Conservation (phyloP, 2,329 filamentous ascomycete species). For the Colletotrichum simmondsii region DNA sequence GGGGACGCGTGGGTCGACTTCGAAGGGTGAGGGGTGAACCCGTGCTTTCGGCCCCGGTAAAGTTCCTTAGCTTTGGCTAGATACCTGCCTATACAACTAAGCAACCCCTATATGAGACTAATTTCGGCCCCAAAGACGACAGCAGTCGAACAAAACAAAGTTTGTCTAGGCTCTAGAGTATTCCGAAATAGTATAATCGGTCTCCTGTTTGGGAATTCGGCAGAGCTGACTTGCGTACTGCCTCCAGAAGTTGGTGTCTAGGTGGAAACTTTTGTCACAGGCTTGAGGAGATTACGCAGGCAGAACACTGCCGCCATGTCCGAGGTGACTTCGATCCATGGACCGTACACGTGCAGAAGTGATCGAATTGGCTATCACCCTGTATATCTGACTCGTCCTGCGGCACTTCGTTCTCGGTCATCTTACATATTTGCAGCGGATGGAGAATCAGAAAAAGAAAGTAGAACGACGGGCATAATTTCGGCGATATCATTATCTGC, state of each 20-base stretch:
- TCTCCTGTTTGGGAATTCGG: background rate
- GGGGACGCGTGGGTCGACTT: too few species aligned
- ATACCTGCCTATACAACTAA: background rate
- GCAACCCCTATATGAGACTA: too few species aligned
- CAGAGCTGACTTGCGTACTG: background rate
- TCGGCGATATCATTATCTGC: background rate
- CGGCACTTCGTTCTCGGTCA: too few species aligned
- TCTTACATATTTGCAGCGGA: background rate
- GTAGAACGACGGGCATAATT: background rate
- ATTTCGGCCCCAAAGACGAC: background rate
- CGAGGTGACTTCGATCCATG: background rate
- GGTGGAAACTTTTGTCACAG: background rate
- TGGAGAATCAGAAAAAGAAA: background rate
- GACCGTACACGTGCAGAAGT: background rate
- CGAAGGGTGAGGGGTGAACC: too few species aligned
- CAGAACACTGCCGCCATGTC: background rate
- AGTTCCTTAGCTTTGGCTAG: background rate
- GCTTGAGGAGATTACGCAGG: background rate
- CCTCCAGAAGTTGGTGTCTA: background rate
- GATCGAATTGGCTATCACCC: background rate
- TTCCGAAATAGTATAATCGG: background rate
- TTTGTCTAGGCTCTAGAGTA: background rate
- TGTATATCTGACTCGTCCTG: background rate
- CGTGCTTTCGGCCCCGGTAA: too few species aligned
- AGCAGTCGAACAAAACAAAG: background rate